Conservation (phyloP, 169 alveolate species). For the Eimeria nieschulzi region DNA sequence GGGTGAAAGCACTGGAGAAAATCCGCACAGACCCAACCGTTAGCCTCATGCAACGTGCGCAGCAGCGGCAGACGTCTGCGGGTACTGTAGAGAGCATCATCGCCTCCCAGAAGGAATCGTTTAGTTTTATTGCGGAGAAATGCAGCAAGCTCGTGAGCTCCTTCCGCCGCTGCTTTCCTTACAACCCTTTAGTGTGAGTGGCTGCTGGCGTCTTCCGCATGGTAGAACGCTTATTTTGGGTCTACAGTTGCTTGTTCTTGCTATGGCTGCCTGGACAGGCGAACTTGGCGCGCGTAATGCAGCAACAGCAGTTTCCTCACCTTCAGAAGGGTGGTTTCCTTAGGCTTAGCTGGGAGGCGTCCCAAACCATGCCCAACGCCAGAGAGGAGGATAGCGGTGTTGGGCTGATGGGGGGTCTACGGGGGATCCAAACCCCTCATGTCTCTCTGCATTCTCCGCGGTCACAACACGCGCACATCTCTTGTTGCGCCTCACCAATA, state of each 20-base stretch:
- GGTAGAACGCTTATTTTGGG: no score
- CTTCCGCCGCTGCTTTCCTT: no score
- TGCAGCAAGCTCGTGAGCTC: constrained; percentile 53
- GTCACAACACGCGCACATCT: constrained; percentile 53
- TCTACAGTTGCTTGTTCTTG: not conserved
- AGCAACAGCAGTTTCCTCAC: constrained; percentile 26
- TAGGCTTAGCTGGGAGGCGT: constrained; percentile 16
- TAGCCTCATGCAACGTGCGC: constrained; percentile 27
- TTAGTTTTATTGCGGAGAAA: constrained; percentile 36
- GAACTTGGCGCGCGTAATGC: constrained; percentile 27
- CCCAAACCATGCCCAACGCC: not conserved
- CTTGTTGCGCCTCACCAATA: not conserved
- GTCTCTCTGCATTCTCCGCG: constrained; percentile 61
- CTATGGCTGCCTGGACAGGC: constrained; percentile 23
- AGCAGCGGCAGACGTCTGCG: constrained; percentile 35
- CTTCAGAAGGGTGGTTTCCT: not conserved
- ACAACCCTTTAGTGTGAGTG: no score
- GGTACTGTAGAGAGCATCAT: not conserved
- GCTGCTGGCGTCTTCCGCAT: no score
- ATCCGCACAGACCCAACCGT: constrained; percentile 40
- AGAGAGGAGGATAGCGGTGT: not conserved
- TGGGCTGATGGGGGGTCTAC: constrained; percentile 23
- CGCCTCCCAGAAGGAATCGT: constrained; percentile 19
- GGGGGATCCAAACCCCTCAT: constrained; percentile 47
- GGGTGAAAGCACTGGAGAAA: constrained; percentile 50